Evolutionary conservation across 1,284 basidiomycete species (phyloP).

Genomic region (Trichosporon sp.): DNA sequence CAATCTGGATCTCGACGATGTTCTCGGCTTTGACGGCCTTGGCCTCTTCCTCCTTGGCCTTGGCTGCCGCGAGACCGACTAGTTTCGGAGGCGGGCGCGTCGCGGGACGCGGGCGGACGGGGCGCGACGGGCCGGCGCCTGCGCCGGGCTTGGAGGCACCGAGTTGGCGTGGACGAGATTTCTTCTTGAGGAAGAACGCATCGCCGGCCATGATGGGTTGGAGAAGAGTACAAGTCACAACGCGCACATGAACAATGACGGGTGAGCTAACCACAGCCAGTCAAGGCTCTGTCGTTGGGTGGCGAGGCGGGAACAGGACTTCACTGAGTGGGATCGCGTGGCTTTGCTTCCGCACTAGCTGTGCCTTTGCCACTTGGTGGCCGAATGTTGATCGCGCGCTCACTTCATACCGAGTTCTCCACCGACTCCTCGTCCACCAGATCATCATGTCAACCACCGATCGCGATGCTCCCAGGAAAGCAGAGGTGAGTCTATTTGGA

Average conservation of each 20-base stretch:
- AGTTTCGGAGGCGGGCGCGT: background rate
- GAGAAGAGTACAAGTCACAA: background rate
- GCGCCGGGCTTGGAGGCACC: background rate
- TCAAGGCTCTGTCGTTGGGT: constrained; percentile 4
- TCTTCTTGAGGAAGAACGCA: constrained; percentile 38
- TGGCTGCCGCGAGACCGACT: background rate
- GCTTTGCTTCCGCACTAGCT: background rate
- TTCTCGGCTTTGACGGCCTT: constrained; percentile 19
- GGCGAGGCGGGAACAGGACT: background rate
- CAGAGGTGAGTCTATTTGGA: constrained; percentile 31
- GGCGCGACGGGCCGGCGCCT: background rate
- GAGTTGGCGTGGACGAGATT: constrained; percentile 11
- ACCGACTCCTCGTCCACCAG: background rate
- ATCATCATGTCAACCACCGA: constrained; percentile 28
- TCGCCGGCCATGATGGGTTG: constrained; percentile 31
- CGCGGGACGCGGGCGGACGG: background rate
- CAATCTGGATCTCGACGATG: constrained; percentile 39
- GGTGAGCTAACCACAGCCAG: background rate
- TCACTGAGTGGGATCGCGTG: background rate
- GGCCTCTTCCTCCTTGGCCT: constrained; percentile 3
- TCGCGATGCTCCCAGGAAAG: constrained; percentile 27
- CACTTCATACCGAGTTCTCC: background rate
- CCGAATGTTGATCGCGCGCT: background rate
- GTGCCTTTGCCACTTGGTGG: background rate
- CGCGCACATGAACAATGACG: background rate